phyloP scores from a whole-genome alignment of 352 stramenopile species.

The Globisporangium nunn region DNA sequence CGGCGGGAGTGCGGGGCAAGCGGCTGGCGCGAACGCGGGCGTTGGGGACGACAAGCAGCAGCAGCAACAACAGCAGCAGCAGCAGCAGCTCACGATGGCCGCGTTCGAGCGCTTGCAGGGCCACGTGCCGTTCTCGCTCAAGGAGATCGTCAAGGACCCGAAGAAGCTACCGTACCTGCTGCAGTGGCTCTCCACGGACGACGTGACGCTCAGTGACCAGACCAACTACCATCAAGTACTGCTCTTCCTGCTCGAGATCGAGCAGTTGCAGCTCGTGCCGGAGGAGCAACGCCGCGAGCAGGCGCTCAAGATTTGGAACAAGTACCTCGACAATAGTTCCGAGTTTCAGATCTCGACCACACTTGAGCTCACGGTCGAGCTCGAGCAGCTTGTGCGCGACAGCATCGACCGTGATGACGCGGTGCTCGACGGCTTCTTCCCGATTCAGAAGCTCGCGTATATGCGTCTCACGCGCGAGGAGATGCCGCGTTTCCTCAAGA shows the following conservation, averaged over 20 bases:
- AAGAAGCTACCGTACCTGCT: constrained; percentile 82
- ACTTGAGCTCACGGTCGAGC: constrained; percentile 66
- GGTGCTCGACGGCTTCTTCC: constrained; percentile 71
- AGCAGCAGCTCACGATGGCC: constrained; percentile 43
- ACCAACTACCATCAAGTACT: constrained; percentile 79
- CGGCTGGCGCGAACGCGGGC: not conserved
- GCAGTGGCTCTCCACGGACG: constrained; percentile 61
- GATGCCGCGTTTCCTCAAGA: constrained; percentile 81
- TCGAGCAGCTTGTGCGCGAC: constrained; percentile 69
- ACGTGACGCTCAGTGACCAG: constrained; percentile 20
- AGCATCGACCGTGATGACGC: constrained; percentile 44
- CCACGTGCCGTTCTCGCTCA: constrained; percentile 75
- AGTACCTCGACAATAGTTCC: constrained; percentile 76
- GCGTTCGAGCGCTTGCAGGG: constrained; percentile 70
- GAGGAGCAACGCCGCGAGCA: constrained; percentile 62
- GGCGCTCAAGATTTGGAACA: constrained; percentile 78
- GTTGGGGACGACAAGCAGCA: constrained; percentile 5
- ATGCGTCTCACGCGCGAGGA: constrained; percentile 77
- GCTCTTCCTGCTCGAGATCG: constrained; percentile 78
- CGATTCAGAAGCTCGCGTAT: constrained; percentile 81
- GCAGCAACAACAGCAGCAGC: constrained; percentile 22
- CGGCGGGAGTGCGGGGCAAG: not conserved
- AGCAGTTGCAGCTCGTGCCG: constrained; percentile 68
- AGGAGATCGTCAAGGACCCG: constrained; percentile 80
- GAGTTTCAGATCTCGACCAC: constrained; percentile 82